phyloP scores from a whole-genome alignment of 345 rosid species.

The Anastatica hierochuntica region DNA sequence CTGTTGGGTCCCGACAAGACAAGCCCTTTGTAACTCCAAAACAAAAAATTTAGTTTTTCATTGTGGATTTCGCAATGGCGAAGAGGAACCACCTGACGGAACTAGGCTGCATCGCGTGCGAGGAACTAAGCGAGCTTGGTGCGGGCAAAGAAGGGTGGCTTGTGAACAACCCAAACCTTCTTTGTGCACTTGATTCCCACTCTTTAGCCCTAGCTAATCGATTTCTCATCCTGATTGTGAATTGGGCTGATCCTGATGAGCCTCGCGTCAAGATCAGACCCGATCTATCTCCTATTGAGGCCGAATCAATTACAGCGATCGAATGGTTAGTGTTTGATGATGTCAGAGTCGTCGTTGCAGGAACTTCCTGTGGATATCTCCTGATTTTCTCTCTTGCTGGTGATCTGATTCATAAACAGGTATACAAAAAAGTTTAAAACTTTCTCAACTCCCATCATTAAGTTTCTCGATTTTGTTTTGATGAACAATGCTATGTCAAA shows the following conservation, averaged over 20 bases:
- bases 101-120: constrained; percentile 79
- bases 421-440: neutral
- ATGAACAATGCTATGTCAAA: neutral
- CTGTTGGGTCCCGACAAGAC: neutral
- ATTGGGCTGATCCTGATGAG: constrained; percentile 58
- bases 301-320: constrained; percentile 58
- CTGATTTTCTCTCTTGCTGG: constrained; percentile 59
- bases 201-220: constrained; percentile 64
- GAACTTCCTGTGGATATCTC: constrained; percentile 78
- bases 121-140: constrained; percentile 66
- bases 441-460: neutral
- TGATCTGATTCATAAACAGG: constrained; percentile 77
- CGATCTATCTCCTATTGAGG: constrained; percentile 68
- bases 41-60: neutral
- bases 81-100: constrained; percentile 64
- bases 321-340: constrained; percentile 86
- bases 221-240: constrained; percentile 39
- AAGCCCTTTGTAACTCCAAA: neutral
- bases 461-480: neutral
- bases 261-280: constrained; percentile 80
- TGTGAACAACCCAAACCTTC: constrained; percentile 45
- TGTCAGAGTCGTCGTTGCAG: constrained; percentile 52
- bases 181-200: constrained; percentile 65
- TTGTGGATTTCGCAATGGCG: constrained; percentile 34
- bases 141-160: constrained; percentile 98